These are phyloP conservation scores for Auriscalpium vulgare DNA, from an alignment of 768 basidiomycete species.

Conservation along the genomic window DNA sequence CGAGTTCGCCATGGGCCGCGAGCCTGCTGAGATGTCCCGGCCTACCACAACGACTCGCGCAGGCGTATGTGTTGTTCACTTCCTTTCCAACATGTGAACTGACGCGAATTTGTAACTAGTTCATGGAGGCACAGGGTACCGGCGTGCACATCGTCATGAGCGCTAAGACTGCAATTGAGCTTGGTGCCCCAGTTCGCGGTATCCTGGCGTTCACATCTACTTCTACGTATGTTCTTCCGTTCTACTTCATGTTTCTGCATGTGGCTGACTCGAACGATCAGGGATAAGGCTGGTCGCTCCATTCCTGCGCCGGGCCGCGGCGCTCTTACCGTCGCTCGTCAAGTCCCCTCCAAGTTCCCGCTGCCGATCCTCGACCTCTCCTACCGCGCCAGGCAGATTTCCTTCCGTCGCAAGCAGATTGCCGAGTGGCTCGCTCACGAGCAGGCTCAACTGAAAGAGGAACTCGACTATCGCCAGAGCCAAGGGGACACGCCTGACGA, in stretches of 20 bases:
- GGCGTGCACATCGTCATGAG: constrained; percentile 98
- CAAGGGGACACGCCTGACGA: constrained; percentile 46
- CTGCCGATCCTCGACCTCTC: constrained; percentile 74
- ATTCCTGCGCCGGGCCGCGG: constrained; percentile 96
- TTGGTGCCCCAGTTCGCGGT: constrained; percentile 90
- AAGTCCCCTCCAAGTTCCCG: constrained; percentile 73
- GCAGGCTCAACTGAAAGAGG: constrained; percentile 74
- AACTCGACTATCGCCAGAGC: constrained; percentile 54
- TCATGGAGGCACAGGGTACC: constrained; percentile 96
- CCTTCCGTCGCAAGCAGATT: constrained; percentile 93
- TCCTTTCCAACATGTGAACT: neutral
- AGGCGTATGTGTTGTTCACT: constrained; percentile 47
- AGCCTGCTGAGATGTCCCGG: constrained; percentile 98
- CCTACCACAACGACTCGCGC: constrained; percentile 94
- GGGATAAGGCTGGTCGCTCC: constrained; percentile 97
- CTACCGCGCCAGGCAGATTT: constrained; percentile 89
- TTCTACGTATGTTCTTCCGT: constrained; percentile 58
- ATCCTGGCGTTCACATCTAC: constrained; percentile 95
- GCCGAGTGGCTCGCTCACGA: constrained; percentile 92
- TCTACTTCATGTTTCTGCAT: neutral
- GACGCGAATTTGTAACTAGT: constrained; percentile 32
- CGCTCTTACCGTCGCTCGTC: constrained; percentile 80
- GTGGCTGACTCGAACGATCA: constrained; percentile 23
- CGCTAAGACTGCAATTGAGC: constrained; percentile 90
- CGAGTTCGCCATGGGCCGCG: constrained; percentile 98